phyloP scores from a whole-genome alignment of 208 protist species.

The Tritrichomonas foetus region DNA sequence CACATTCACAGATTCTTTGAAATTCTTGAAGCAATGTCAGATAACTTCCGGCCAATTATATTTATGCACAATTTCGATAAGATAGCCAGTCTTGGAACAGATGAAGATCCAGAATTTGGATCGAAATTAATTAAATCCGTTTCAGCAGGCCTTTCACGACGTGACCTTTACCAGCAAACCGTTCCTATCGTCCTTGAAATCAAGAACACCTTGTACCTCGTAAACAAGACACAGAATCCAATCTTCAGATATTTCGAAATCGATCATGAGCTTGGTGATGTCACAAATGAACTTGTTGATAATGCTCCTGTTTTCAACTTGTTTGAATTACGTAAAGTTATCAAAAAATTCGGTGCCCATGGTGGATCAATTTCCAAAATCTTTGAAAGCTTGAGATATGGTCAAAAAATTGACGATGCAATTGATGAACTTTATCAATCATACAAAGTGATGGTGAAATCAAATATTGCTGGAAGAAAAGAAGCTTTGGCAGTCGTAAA shows the following conservation, averaged over 20 bases:
- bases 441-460: too few species aligned
- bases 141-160: background rate
- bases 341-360: background rate
- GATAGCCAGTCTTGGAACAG: background rate
- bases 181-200: background rate
- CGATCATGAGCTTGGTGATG: background rate
- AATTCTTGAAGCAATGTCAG: background rate
- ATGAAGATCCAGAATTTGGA: background rate
- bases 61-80: background rate
- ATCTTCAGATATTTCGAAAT: background rate
- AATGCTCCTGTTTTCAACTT: background rate
- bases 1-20: background rate
- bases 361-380: background rate
- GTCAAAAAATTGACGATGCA: background rate
- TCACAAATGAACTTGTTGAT: background rate
- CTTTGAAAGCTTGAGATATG: background rate
- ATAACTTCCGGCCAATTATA: background rate
- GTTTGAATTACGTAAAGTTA: background rate
- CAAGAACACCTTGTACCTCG: background rate
- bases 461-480: too few species aligned
- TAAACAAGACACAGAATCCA: background rate
- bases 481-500: too few species aligned
- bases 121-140: background rate
- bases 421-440: background rate
- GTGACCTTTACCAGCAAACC: background rate